Evolutionary conservation across 2,329 filamentous ascomycete species (phyloP), one percentile per base, ranked within the genome.

Genomic region (Xylariaceae sp.): DNA sequence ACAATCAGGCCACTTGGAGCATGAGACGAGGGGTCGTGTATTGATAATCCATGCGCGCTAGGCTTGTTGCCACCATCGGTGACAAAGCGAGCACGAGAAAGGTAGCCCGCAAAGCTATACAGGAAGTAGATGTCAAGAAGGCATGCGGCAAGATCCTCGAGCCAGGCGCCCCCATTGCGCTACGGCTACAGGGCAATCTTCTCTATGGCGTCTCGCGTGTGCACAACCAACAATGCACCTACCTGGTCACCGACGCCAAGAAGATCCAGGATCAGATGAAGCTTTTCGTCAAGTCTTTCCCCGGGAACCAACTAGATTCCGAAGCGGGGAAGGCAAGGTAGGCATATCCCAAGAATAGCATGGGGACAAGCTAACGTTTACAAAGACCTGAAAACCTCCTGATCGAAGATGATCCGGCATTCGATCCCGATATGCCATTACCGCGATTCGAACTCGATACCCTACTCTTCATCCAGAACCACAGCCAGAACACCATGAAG

Each of bases 31-130:
- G 12, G 26, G 5, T 6, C 26, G 32, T 39, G 42, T 41, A 12
- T 41, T 35, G 30, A 57, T 34, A 26, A 12, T 41, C 34, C 29
- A 57, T 34, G 29, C 7, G 19, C 29, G 8, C 41, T 59, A 96
- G 92, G 92, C 84, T 96, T 42, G 86, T 96, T 42, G 94, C 94
- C 42, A 99, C 92, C 0, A 80, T 95, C 1, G 91, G 91, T 19
- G 79, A 83, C 3, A 88, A 84, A 61, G 87, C 85, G 0, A 80
- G 74, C 50, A 77, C 86, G 39, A 87, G 84, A 63, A 90, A 85
- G 64, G 76, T 99, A 63, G 89, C 86, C 6, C 84, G 88, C 47
- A 96, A 94, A 69, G 87, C 89, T 6, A 95, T 99, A 56, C 83
- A 92, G 56, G 84, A 89, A 12, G 94, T 99, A 62, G 81, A 97